These are phyloP conservation scores for Dendrostoma leiphaemia DNA, from an alignment of 2,329 filamentous ascomycete species.

Conservation along the genomic window DNA sequence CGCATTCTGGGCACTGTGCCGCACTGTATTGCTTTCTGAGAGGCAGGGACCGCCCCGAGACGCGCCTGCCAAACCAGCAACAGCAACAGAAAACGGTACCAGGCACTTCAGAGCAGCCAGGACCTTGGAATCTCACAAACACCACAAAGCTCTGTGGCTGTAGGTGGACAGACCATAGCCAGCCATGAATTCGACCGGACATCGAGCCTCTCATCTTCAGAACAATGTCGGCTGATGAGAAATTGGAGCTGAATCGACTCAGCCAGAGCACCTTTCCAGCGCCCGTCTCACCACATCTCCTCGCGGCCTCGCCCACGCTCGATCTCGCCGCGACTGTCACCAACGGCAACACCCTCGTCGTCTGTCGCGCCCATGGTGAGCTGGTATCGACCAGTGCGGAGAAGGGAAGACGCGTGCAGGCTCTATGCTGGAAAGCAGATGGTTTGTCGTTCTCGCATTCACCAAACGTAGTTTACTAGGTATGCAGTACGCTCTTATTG, in stretches of 20 bases:
- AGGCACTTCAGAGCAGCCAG: neutral
- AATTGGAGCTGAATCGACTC: slow-evolving; percentile 41
- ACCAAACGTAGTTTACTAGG: no score
- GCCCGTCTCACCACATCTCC: slow-evolving; percentile 53
- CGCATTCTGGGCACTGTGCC: neutral
- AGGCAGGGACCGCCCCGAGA: neutral
- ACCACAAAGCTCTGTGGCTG: neutral
- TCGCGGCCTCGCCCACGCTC: slow-evolving; percentile 80
- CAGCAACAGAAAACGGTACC: neutral
- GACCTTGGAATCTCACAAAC: neutral
- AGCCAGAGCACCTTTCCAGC: slow-evolving; percentile 58
- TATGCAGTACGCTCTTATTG: neutral
- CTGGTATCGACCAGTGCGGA: slow-evolving; percentile 48
- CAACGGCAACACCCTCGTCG: slow-evolving; percentile 65
- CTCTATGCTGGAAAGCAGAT: slow-evolving; percentile 65
- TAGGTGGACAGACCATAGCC: neutral
- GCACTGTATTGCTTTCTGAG: neutral
- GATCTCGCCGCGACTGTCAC: slow-evolving; percentile 76
- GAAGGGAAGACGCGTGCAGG: slow-evolving; percentile 41
- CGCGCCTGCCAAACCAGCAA: neutral
- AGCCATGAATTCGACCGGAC: slow-evolving; percentile 4
- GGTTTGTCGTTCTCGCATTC: slow-evolving; percentile 39
- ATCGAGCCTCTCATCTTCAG: neutral
- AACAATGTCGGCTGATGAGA: slow-evolving; percentile 17
- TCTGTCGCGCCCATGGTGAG: slow-evolving; percentile 79